These are phyloP conservation scores for Xylaria grammica DNA, from an alignment of 495 filamentous ascomycete genomes.

Conservation along the genomic window DNA sequence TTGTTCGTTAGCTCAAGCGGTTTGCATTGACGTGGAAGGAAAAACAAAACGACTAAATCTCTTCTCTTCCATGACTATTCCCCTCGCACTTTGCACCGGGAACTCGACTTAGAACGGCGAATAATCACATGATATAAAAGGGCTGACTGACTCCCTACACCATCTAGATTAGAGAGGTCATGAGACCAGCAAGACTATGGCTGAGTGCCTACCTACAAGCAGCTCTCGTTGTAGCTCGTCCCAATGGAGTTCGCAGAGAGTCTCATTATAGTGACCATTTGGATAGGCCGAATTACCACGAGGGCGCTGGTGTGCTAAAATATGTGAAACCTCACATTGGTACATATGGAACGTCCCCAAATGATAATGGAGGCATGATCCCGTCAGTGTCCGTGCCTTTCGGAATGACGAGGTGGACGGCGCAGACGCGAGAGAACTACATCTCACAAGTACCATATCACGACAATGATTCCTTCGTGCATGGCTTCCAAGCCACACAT, in stretches of 20 bases:
- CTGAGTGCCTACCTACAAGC: slow-evolving; percentile 11
- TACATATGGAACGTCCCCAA: slow-evolving; percentile 32
- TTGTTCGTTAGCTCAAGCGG: background rate
- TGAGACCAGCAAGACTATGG: slow-evolving; percentile 6
- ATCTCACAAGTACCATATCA: slow-evolving; percentile 41
- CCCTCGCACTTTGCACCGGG: background rate
- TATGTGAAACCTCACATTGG: slow-evolving; percentile 41
- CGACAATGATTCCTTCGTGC: slow-evolving; percentile 34
- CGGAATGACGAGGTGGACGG: slow-evolving; percentile 42
- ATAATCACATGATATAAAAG: background rate
- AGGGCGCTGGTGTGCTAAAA: slow-evolving; percentile 32
- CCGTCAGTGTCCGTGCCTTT: slow-evolving; percentile 41
- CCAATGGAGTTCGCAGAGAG: background rate
- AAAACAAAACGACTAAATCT: background rate
- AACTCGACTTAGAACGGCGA: no score
- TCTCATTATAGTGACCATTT: background rate
- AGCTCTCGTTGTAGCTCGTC: background rate
- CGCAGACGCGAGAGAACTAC: slow-evolving; percentile 41
- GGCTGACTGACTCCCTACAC: background rate
- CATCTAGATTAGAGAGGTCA: background rate
- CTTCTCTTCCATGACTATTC: background rate
- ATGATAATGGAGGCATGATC: slow-evolving; percentile 42
- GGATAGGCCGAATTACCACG: slow-evolving; percentile 27
- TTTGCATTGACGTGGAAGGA: background rate
- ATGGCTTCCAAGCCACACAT: slow-evolving; percentile 42